Percentiles rank a stretch among this genome's conserved stretches.
phyloP scores from a whole-genome alignment of 1,284 basidiomycete genomes.

The Pseudozyma sp. region DNA sequence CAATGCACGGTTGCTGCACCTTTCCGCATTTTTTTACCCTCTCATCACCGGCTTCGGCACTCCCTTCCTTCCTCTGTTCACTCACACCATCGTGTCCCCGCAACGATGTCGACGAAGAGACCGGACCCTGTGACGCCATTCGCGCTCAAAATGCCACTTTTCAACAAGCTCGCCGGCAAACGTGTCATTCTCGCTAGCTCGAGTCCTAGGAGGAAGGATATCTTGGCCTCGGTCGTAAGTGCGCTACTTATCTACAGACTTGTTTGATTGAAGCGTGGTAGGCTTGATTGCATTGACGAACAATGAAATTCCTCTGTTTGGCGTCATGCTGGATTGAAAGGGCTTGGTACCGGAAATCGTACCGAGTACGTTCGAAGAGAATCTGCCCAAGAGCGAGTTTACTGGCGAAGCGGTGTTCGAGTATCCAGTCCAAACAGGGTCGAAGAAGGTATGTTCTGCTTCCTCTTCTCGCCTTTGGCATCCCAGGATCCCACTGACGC shows the following conservation, averaged over 20 bases:
- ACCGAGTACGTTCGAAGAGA: slow-evolving; percentile 87
- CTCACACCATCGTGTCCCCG: background rate
- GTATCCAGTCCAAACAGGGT: slow-evolving; percentile 92
- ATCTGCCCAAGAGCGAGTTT: slow-evolving; percentile 78
- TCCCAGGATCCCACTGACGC: too few species aligned
- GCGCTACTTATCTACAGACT: too few species aligned
- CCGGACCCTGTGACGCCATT: slow-evolving; percentile 41
- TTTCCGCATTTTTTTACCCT: background rate
- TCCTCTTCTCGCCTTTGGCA: too few species aligned
- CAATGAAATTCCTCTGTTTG: too few species aligned
- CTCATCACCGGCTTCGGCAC: background rate
- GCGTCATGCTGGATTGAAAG: too few species aligned
- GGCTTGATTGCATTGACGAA: too few species aligned
- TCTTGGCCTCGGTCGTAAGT: slow-evolving; percentile 61
- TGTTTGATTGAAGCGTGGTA: too few species aligned
- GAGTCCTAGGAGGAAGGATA: slow-evolving; percentile 61
- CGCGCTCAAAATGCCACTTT: slow-evolving; percentile 59
- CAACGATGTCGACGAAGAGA: slow-evolving; percentile 23
- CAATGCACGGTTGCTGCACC: background rate
- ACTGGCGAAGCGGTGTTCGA: slow-evolving; percentile 80
- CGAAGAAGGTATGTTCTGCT: slow-evolving; percentile 75
- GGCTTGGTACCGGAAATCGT: slow-evolving; percentile 87
- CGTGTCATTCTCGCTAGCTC: slow-evolving; percentile 61
- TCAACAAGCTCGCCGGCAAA: slow-evolving; percentile 61
- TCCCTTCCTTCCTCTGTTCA: background rate